Base-by-base conservation (phyloP, 768 basidiomycete species). In the Tremella mesenterica region DNA sequence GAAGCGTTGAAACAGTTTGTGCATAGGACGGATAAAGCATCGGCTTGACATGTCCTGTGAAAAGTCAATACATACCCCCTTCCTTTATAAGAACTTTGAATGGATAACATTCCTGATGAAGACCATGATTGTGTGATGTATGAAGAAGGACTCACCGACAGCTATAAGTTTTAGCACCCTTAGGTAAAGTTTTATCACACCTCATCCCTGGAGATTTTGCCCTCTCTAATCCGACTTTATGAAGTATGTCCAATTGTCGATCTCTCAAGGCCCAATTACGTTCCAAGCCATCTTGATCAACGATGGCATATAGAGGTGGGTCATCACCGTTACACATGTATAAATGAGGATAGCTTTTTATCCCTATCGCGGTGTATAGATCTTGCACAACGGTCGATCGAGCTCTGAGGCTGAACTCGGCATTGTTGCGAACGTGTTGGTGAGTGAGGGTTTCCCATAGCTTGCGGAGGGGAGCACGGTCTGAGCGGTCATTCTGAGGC, bases 11-110 rank as follows among this genome's bases (percentile, higher is more conserved):
- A 97, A 73, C 95, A 97, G 44, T 80, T 79, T 1, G 86, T 79
- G 70, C 93, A 97, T 25, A 97, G 77, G 10, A 95, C 89, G 63
- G 86, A 92, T 61, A 85, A 87, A 51, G 90, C 85, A 61, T 95
- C 88, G 48, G 86, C 75, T 1, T 86, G 84, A 73, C 92, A 97
- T 62, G 95, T 91, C 70, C 93, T 95, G 47, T 12, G 8, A 3
- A 21, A 54, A 20, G 44, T n/a, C 44, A 26, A 33, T 4, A 28
- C n/a, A 18, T 16, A 23, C n/a, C 31, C 12, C 12, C 23, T n/a
- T 43, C 25, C 29, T 23, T 18, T 14, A 0, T 31, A 27, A n/a
- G n/a, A n/a, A n/a, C n/a, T 14, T 14, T 18, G n/a, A n/a, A n/a
- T n/a, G n/a, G 27, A 50, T 20, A 56, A 48, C 47, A 30, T 23